phyloP scores from a whole-genome alignment of 768 basidiomycete species.

The Auricularia cornea region DNA sequence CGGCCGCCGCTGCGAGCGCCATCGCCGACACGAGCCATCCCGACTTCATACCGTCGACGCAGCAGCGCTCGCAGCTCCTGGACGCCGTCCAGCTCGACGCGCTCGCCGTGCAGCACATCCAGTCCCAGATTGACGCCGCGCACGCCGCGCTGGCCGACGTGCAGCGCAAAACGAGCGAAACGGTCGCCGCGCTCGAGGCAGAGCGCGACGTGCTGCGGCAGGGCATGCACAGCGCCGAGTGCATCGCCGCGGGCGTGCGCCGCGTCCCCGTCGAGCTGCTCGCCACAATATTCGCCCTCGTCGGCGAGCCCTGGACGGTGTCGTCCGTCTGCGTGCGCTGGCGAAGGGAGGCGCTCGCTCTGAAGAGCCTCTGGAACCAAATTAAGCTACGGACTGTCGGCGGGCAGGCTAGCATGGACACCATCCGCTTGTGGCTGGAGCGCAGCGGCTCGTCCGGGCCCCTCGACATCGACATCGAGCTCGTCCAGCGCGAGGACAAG shows the following conservation, averaged over 20 bases:
- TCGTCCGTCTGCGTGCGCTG: background rate
- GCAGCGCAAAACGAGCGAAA: background rate
- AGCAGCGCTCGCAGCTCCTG: background rate
- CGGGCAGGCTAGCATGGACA: background rate
- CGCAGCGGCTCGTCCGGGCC: background rate
- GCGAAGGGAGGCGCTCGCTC: background rate
- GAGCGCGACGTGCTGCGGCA: background rate
- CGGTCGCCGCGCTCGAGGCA: background rate
- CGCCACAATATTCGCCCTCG: background rate
- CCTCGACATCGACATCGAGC: background rate
- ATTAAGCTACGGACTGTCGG: background rate
- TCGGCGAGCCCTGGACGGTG: background rate
- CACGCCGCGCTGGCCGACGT: background rate
- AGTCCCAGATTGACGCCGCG: background rate
- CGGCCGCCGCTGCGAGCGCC: no score
- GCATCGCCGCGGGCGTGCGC: background rate
- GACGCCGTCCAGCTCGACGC: background rate
- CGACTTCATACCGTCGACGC: background rate
- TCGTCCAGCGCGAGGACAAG: background rate
- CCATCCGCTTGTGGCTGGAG: background rate
- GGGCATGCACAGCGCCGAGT: background rate
- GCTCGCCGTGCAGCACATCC: background rate
- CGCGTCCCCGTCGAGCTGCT: background rate
- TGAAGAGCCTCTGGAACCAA: background rate
- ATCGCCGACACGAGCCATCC: background rate